Evolutionary conservation across 2,329 filamentous ascomycete species (phyloP).

Genomic region (Phoma sp.): DNA sequence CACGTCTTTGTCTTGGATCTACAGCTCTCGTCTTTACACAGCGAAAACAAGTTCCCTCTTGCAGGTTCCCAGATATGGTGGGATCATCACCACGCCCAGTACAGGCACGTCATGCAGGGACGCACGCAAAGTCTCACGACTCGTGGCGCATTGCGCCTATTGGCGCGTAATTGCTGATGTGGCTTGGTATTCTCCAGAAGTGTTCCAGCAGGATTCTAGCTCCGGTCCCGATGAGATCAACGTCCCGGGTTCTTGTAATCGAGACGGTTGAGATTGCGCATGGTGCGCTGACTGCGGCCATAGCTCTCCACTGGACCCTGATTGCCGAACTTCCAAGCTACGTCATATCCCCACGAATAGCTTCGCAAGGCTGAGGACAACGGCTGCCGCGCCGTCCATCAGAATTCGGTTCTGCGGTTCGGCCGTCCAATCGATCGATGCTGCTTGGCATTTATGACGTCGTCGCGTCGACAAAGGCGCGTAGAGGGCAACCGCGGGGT

Average conservation of each 20-base stretch:
- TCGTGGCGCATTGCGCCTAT: constrained; percentile 28
- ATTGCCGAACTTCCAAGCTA: constrained; percentile 10
- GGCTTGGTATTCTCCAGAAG: constrained; percentile 19
- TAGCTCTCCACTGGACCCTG: constrained; percentile 5
- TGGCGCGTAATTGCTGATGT: constrained; percentile 13
- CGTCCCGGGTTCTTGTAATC: constrained; percentile 12
- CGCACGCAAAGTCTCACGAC: constrained; percentile 7
- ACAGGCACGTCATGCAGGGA: constrained; percentile 38
- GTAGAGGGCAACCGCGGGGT: neutral
- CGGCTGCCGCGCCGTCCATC: neutral
- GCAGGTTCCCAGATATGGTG: constrained; percentile 1
- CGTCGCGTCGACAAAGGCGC: neutral
- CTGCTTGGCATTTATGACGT: constrained; percentile 9
- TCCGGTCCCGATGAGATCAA: constrained; percentile 19
- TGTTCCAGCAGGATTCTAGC: constrained; percentile 5
- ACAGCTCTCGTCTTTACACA: constrained; percentile 3
- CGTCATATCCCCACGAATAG: constrained; percentile 30
- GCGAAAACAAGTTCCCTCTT: constrained; percentile 30
- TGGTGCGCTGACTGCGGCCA: neutral
- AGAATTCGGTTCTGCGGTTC: neutral
- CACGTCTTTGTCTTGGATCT: constrained; percentile 1
- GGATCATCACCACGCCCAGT: constrained; percentile 12
- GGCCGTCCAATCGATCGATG: neutral
- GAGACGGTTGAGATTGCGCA: neutral
- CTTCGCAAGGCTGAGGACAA: constrained; percentile 13